Evolutionary conservation across 2,329 filamentous ascomycete genomes (phyloP), one percentile per base, ranked within the genome.

Genomic region (Huntiella omanensis): DNA sequence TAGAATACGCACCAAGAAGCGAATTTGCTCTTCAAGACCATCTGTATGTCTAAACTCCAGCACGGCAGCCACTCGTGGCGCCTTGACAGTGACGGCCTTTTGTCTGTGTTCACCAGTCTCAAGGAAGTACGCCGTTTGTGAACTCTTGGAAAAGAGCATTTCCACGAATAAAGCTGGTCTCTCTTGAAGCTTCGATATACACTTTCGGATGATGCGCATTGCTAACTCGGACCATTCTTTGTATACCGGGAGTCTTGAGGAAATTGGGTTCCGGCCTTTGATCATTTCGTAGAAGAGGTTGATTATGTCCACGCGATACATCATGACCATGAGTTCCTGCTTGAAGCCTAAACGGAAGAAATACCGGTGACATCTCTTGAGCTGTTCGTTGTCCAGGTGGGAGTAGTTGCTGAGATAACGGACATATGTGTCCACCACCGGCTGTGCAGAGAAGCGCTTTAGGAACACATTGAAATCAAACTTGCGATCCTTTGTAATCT

Each of bases 331-430:
- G 65, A 91, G 78, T 40, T 95, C 84, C 60, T 93, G 83, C 63
- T 96, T 98, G 67, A 96, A 96, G 0, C 86, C 86, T 8, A 93
- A 70, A 0, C 88, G 80, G 57, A 96, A 92, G 56, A 98, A 87
- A 60, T 88, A 98, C 5, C 91, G 80, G 62, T 96, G 91, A 10
- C 80, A 80, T 4, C 91, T 77, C 64, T 96, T 96, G 34, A 96
- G 66, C 58, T 98, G 91, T 34, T 77, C 69, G 2, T 77, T 68
- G 45, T 77, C 73, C 8, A 98, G 69, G 52, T 98, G 91, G 36
- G 69, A 71, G 62, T 93, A 95, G 62, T 77, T 88, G 40, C 70
- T 73, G 1, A 79, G 76, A 52, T 95, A 86, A 3, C 75, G 68
- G 28, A 93, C 70, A 57, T 94, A 98, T 0, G 88, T 92, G 59